phyloP scores from a whole-genome alignment of 2,329 filamentous ascomycete genomes.

The Sporothrix euskadiensis region DNA sequence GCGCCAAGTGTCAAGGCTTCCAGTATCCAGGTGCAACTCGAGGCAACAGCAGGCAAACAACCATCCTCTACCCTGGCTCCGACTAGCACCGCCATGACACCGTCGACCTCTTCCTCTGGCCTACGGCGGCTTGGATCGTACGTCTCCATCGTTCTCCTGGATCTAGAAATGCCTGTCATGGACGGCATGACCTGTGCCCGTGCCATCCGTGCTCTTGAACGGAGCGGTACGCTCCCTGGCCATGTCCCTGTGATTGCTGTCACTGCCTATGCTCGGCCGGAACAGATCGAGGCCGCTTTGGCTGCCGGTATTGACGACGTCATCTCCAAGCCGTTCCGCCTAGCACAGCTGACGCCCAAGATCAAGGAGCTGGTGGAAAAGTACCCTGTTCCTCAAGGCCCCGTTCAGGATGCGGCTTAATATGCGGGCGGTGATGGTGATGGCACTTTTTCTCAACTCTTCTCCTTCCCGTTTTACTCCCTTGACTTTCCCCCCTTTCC shows the following conservation, averaged over 20 bases:
- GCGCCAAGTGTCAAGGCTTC: not conserved
- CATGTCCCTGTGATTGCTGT: conserved; percentile 80
- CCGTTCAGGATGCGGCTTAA: not conserved
- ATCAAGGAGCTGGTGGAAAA: conserved; percentile 59
- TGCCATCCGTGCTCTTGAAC: conserved; percentile 68
- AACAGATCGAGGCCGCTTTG: conserved; percentile 71
- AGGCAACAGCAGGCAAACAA: not conserved
- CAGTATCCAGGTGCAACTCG: not conserved
- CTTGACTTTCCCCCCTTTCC: not conserved
- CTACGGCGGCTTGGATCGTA: conserved; percentile 42
- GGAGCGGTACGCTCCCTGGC: conserved; percentile 57
- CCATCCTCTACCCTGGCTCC: not conserved
- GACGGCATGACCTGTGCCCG: conserved; percentile 73
- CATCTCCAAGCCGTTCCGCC: conserved; percentile 78
- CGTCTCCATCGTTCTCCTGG: conserved; percentile 73
- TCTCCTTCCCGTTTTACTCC: not conserved
- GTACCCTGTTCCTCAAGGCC: conserved; percentile 34
- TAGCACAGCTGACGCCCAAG: conserved; percentile 67
- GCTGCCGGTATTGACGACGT: conserved; percentile 75
- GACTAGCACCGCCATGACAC: not conserved
- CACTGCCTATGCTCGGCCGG: conserved; percentile 75
- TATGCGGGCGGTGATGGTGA: not conserved
- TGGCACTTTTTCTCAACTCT: not conserved
- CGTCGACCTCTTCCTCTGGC: not conserved
- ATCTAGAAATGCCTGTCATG: conserved; percentile 80